Evolutionary conservation across 192 early-diverging fungal species (phyloP).

Genomic region (Rhizophagus sp.): DNA sequence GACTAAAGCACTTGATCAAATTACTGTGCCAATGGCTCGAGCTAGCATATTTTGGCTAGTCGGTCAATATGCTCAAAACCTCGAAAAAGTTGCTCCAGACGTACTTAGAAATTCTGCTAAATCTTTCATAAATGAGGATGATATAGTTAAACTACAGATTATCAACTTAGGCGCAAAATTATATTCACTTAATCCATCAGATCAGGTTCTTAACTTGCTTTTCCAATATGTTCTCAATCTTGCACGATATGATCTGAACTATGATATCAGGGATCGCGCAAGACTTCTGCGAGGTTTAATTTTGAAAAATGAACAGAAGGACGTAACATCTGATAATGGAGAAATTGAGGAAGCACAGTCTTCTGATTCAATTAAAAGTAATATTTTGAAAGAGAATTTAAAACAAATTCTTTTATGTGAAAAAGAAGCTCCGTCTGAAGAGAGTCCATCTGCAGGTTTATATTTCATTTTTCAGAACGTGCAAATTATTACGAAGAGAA

Average conservation of each 20-base stretch:
- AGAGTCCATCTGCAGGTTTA: slow-evolving; percentile 51
- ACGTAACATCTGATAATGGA: neutral
- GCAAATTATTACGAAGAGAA: neutral
- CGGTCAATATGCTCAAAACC: slow-evolving; percentile 69
- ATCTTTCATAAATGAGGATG: slow-evolving; percentile 56
- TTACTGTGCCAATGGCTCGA: slow-evolving; percentile 71
- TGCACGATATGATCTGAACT: slow-evolving; percentile 87
- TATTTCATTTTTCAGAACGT: neutral
- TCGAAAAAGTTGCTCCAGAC: slow-evolving; percentile 75
- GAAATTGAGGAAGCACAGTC: slow-evolving; percentile 5
- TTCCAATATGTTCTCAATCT: slow-evolving; percentile 81
- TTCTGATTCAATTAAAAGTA: slow-evolving; percentile 19
- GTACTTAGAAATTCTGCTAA: slow-evolving; percentile 77
- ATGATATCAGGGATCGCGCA: slow-evolving; percentile 88
- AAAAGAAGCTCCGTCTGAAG: slow-evolving; percentile 51
- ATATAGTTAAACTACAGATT: slow-evolving; percentile 78
- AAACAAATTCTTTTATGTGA: slow-evolving; percentile 62
- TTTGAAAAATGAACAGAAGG: slow-evolving; percentile 29
- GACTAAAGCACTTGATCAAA: slow-evolving; percentile 59
- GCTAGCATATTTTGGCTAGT: slow-evolving; percentile 89
- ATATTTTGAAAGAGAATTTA: slow-evolving; percentile 51
- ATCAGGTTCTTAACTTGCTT: slow-evolving; percentile 48
- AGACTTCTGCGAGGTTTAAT: slow-evolving; percentile 67
- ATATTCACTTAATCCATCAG: slow-evolving; percentile 44
- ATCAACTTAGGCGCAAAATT: slow-evolving; percentile 80